A percentile compares a stretch with the other conserved stretches of the same genome.
Conservation (phyloP, 2,329 filamentous ascomycete genomes). For the Chalaropsis thielavioides region DNA sequence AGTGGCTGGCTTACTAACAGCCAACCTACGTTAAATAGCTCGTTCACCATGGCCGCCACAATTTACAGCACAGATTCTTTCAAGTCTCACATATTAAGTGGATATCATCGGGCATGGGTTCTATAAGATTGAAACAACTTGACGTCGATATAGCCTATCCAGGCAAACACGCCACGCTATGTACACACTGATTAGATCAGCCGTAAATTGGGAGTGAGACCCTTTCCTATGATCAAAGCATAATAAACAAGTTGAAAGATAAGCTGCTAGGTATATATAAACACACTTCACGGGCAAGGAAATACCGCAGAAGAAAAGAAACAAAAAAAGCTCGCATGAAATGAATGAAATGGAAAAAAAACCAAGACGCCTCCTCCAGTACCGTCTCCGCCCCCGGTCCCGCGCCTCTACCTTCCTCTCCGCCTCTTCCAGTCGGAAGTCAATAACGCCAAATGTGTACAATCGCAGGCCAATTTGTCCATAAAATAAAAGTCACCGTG, state of each 20-base stretch:
- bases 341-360: not conserved
- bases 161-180: not conserved
- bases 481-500: not conserved
- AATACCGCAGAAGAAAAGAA: conserved; percentile 1
- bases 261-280: conserved; percentile 6
- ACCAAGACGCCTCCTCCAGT: not conserved
- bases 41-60: too few relatives aligned
- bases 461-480: not conserved
- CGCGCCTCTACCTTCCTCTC: not conserved
- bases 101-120: too few relatives aligned
- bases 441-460: not conserved
- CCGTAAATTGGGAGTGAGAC: not conserved
- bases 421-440: too few relatives aligned
- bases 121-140: not conserved
- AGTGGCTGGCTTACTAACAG: too few relatives aligned
- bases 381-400: not conserved
- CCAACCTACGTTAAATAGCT: too few relatives aligned
- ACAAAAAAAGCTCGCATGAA: not conserved
- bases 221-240: not conserved
- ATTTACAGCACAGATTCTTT: too few relatives aligned
- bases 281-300: conserved; percentile 1
- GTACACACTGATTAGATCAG: not conserved
- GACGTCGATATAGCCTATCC: not conserved
- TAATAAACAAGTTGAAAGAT: not conserved
- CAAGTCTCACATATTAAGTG: too few relatives aligned